Conservation (phyloP, 495 filamentous ascomycete genomes). For the Pyrenula massariospora region DNA sequence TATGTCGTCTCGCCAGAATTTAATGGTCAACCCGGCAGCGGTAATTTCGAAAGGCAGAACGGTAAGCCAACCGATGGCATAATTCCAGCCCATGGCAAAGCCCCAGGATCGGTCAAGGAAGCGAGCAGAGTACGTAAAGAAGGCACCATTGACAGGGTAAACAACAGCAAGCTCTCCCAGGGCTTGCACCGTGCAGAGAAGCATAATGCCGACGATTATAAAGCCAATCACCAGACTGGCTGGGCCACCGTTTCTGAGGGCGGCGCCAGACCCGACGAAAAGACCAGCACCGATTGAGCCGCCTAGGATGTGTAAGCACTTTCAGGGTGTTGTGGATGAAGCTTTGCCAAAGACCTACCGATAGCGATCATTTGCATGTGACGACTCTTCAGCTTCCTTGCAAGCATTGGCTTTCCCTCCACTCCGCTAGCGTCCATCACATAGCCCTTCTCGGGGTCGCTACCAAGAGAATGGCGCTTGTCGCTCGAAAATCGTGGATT, state of each 20-base stretch:
- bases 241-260: conserved; percentile 46
- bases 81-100: conserved; percentile 52
- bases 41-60: conserved; percentile 54
- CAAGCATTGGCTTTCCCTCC: conserved; percentile 8
- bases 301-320: too few species aligned
- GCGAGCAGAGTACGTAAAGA: conserved; percentile 37
- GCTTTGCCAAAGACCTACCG: conserved; percentile 27
- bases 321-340: too few species aligned
- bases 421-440: not conserved
- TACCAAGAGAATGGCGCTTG: not conserved
- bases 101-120: conserved; percentile 27
- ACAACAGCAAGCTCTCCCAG: conserved; percentile 31
- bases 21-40: conserved; percentile 65
- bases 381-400: conserved; percentile 34
- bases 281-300: conserved; percentile 44
- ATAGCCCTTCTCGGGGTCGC: not conserved
- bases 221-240: conserved; percentile 46
- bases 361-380: conserved; percentile 74
- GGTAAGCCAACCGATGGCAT: conserved; percentile 58
- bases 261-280: conserved; percentile 47
- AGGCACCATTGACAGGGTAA: conserved; percentile 30
- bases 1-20: conserved; percentile 51
- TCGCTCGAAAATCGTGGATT: not conserved
- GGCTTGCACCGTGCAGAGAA: conserved; percentile 27
- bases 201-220: conserved; percentile 23